Evolutionary conservation across 1,139 yeast species (phyloP), one percentile per base, ranked within the genome.

Genomic region (Hyphopichia burtonii): DNA sequence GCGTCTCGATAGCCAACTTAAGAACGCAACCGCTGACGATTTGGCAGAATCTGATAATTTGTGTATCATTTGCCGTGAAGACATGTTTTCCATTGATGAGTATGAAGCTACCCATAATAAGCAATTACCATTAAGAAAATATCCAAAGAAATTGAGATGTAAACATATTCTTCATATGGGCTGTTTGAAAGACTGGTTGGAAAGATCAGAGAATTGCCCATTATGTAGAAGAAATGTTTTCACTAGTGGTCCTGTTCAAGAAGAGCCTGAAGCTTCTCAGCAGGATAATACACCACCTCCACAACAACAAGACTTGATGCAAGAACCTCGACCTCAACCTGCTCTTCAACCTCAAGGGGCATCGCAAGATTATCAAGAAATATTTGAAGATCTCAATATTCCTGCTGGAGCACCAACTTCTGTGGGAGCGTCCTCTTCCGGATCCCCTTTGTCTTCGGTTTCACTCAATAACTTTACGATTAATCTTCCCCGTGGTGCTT

Each of bases 141-240:
- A 66, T 37, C 96, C 98, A 2, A 89, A 89, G 60, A 85, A 77
- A 55, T 71, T 93, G 42, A 73, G 71, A 2, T 93, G 99, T 68
- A 86, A 87, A 16, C 99, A 93, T 62, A 84, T 89, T 43, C 73
- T 93, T 46, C 99, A 93, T 60, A 71, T 86, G 67, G 93, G 96
- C 2, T 93, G 99, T 61, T 74, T 93, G 49, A 86, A 87, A 56
- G 86, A 87, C 52, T 93, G 99, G 99, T 71, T 93, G 51, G 96
- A 88, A 56, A 75, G 96, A 50, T 88, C 96, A 0, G 94, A 86
- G 53, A 79, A 82, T 23, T 93, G 99, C 66, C 99, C 99, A 0
- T 81, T 91, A 43, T 93, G 98, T 63, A 74, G 97, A 50, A 71
- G 84, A 16, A 79, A 84, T n/a, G 96, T 90, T 1, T 70, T 71